Percentiles rank a stretch among this genome's conserved stretches.
Conservation (phyloP, 1,284 basidiomycete species). For the Leccinum fuscescens region DNA sequence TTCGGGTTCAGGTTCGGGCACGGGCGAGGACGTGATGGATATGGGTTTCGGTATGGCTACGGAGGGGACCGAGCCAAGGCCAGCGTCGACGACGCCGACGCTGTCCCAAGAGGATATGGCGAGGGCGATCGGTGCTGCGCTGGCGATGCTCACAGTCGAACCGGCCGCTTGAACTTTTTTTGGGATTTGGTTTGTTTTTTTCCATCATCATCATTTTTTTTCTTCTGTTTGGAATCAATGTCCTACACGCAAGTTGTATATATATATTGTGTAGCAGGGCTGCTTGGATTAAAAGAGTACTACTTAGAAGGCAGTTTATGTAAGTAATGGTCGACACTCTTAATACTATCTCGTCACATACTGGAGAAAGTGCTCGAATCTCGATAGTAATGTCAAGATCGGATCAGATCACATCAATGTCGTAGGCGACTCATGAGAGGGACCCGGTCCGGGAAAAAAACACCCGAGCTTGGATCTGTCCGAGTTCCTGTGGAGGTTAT, state of each 20-base stretch:
- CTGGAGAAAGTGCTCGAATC: neutral
- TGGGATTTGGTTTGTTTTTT: neutral
- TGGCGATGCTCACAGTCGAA: slow-evolving; percentile 15
- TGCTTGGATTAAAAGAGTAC: neutral
- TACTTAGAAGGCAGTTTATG: neutral
- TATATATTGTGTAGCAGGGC: neutral
- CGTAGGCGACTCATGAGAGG: neutral
- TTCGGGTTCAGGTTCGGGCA: neutral
- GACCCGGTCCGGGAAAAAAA: neutral
- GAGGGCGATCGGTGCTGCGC: slow-evolving; percentile 23
- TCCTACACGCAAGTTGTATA: neutral
- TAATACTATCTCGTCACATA: neutral
- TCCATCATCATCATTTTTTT: neutral
- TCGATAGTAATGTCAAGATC: neutral
- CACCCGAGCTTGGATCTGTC: neutral
- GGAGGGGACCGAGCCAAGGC: neutral
- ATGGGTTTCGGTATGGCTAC: neutral
- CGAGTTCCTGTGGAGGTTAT: neutral
- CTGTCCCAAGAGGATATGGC: slow-evolving; percentile 23
- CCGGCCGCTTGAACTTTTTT: slow-evolving; percentile 3
- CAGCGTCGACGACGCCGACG: slow-evolving; percentile 1
- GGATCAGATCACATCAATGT: neutral
- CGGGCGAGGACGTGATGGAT: neutral
- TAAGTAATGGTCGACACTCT: neutral
- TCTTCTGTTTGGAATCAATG: neutral